phyloP scores from a whole-genome alignment of 768 basidiomycete species.

The Hydnum rufescens region DNA sequence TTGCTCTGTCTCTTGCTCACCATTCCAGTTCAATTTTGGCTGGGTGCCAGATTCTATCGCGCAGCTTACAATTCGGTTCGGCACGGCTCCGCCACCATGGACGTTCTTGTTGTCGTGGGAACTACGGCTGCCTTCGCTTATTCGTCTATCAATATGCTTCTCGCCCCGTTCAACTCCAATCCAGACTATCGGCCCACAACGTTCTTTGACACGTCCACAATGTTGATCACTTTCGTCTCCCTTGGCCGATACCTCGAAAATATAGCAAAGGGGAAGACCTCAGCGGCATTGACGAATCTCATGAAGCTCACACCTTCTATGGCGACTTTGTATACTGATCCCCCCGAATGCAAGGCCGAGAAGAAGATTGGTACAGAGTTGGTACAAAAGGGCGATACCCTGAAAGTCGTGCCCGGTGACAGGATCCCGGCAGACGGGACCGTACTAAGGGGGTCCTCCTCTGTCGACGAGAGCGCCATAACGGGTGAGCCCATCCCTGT shows the following conservation, averaged over 20 bases:
- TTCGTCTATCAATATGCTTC: slow-evolving; percentile 51
- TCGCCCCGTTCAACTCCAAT: slow-evolving; percentile 41
- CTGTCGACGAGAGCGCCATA: slow-evolving; percentile 87
- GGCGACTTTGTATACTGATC: slow-evolving; percentile 87
- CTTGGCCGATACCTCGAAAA: slow-evolving; percentile 93
- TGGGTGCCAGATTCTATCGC: slow-evolving; percentile 71
- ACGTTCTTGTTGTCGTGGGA: slow-evolving; percentile 88
- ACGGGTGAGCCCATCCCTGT: slow-evolving; percentile 89
- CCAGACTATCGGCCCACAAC: slow-evolving; percentile 60
- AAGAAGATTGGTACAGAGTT: slow-evolving; percentile 88
- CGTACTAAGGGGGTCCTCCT: slow-evolving; percentile 68
- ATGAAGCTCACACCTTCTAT: slow-evolving; percentile 91
- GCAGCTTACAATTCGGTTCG: slow-evolving; percentile 81
- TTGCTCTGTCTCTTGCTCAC: slow-evolving; percentile 55
- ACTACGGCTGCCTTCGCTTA: slow-evolving; percentile 90
- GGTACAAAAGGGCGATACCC: slow-evolving; percentile 79
- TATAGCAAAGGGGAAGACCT: slow-evolving; percentile 90
- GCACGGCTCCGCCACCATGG: slow-evolving; percentile 89
- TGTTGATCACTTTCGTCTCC: slow-evolving; percentile 94
- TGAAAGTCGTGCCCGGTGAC: slow-evolving; percentile 91
- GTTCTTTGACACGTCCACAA: slow-evolving; percentile 98
- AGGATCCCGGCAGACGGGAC: slow-evolving; percentile 92
- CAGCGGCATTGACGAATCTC: slow-evolving; percentile 86
- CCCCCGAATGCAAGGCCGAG: slow-evolving; percentile 58
- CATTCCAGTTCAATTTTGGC: slow-evolving; percentile 83